Percentiles rank a stretch among this genome's conserved stretches.
phyloP scores from a whole-genome alignment of 345 rosid species.

The Linum usitatissimum region DNA sequence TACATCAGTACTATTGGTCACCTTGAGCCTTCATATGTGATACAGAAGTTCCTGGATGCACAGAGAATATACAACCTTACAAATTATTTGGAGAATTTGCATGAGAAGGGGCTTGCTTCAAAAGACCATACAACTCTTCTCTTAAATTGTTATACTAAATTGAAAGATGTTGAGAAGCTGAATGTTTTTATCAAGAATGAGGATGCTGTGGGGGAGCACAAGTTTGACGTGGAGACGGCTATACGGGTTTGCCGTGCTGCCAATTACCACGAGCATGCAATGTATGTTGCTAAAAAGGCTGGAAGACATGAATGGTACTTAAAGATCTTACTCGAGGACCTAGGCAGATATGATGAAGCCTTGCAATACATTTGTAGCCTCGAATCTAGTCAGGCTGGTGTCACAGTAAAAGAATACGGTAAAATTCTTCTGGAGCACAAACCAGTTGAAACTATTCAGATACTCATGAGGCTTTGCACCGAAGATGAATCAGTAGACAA shows the following conservation, averaged over 20 bases:
- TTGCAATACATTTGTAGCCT: constrained; percentile 84
- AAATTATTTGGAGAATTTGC: constrained; percentile 85
- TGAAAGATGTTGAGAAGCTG: constrained; percentile 91
- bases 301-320: constrained; percentile 93
- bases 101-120: constrained; percentile 96
- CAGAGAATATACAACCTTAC: constrained; percentile 98
- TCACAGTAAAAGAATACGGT: constrained; percentile 90
- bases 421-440: constrained; percentile 90
- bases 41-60: constrained; percentile 96
- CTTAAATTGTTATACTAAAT: constrained; percentile 87
- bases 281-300: constrained; percentile 97
- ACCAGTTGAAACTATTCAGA: constrained; percentile 69
- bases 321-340: constrained; percentile 91
- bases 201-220: constrained; percentile 82
- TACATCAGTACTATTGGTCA: constrained; percentile 87
- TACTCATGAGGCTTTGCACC: constrained; percentile 84
- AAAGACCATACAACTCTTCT: constrained; percentile 97
- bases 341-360: constrained; percentile 89
- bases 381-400: constrained; percentile 94
- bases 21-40: constrained; percentile 97
- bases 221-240: constrained; percentile 96
- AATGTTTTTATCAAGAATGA: constrained; percentile 85
- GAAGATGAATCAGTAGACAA: constrained; percentile 47
- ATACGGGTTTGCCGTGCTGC: constrained; percentile 97
- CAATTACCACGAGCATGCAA: constrained; percentile 95